Evolutionary conservation across 257 asterid genomes (phyloP).

Genomic region (Prunella vulgaris): DNA sequence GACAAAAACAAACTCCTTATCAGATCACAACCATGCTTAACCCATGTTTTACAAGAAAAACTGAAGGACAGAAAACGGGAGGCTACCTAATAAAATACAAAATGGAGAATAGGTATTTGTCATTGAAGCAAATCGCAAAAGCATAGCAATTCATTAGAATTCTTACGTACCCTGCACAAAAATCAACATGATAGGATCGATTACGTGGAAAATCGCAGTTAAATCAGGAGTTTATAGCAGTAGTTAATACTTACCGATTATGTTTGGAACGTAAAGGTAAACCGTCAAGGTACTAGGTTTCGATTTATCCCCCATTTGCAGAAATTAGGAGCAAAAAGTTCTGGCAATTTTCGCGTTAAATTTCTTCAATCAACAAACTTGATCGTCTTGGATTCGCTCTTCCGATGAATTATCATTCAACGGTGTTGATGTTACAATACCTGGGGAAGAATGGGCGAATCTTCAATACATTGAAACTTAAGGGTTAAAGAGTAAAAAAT

Average conservation of each 20-base stretch:
- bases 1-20: constrained; percentile 18
- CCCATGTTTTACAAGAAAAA: not conserved
- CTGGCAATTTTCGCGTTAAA: not conserved
- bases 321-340: not conserved
- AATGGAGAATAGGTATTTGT: constrained; percentile 74
- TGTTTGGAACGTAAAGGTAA: constrained; percentile 86
- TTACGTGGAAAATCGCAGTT: not conserved
- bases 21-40: constrained; percentile 21
- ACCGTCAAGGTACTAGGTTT: constrained; percentile 57
- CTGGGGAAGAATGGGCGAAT: constrained; percentile 20
- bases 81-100: constrained; percentile 77
- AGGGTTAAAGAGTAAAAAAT: constrained; percentile 5
- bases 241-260: constrained; percentile 50
- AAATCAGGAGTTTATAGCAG: constrained; percentile 19
- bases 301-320: constrained; percentile 51
- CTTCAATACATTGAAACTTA: not conserved
- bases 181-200: constrained; percentile 10
- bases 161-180: constrained; percentile 64
- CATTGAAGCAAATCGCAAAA: constrained; percentile 79
- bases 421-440: not conserved
- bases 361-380: constrained; percentile 18
- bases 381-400: constrained; percentile 25
- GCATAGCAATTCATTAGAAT: constrained; percentile 81
- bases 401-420: constrained; percentile 14
- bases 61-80: not conserved